phyloP scores from a whole-genome alignment of 2,329 filamentous ascomycete species.

The Trichoderma endophyticum region DNA sequence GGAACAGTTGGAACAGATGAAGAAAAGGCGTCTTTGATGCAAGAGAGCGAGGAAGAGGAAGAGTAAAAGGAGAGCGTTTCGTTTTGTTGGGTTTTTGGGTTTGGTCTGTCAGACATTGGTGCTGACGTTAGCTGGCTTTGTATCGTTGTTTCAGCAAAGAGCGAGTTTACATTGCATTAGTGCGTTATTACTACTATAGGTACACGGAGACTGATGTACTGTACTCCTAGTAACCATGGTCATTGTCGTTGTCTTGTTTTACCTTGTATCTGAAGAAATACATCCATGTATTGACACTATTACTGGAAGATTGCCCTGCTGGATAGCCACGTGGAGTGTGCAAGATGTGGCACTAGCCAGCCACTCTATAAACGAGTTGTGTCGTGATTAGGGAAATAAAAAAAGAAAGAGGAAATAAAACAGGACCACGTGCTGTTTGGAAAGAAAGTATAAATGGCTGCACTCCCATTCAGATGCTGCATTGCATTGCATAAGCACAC shows the following conservation, averaged over 20 bases:
- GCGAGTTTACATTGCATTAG: not conserved
- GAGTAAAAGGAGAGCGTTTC: not conserved
- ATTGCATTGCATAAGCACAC: not conserved
- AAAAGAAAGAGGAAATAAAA: not conserved
- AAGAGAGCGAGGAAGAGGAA: not conserved
- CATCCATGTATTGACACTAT: not conserved
- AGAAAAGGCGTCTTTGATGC: constrained; percentile 8
- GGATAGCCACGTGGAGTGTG: not conserved
- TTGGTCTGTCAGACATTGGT: not conserved
- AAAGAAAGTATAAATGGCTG: not conserved
- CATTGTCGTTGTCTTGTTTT: not conserved
- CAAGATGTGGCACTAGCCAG: not conserved
- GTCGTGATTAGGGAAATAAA: not conserved
- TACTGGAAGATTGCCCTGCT: not conserved
- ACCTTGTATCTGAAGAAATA: not conserved
- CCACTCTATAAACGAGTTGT: not conserved
- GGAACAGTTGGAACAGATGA: constrained; percentile 3
- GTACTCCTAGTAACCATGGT: not conserved
- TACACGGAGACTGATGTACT: not conserved
- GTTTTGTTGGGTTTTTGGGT: not conserved
- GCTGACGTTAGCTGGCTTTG: not conserved
- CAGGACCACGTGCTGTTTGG: not conserved
- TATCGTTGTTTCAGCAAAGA: not conserved
- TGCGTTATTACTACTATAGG: not conserved
- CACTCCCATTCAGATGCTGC: not conserved